Conservation (phyloP, 164 flowering plant species). For the Magnolia officinalis region DNA sequence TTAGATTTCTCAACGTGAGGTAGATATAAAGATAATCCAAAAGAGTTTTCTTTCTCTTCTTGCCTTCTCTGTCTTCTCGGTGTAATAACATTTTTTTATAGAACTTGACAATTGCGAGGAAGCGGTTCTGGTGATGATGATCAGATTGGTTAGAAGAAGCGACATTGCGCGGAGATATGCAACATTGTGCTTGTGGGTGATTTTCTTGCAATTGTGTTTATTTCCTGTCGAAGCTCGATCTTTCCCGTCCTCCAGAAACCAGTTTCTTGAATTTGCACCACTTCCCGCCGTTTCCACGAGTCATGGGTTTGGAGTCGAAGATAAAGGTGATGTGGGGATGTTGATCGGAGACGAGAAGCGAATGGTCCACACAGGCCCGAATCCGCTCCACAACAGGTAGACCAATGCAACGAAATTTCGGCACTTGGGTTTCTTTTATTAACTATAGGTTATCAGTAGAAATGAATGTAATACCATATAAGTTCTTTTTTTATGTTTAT, state of each 20-base stretch:
- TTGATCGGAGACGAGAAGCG: constrained; percentile 59
- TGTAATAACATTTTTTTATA: not conserved
- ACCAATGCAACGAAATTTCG: not conserved
- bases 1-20: not conserved
- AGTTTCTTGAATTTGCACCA: constrained; percentile 13
- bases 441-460: not conserved
- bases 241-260: constrained; percentile 19
- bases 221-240: constrained; percentile 7
- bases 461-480: not conserved
- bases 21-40: not conserved
- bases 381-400: constrained; percentile 67
- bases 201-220: constrained; percentile 22
- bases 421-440: not conserved
- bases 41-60: not conserved
- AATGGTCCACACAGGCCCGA: constrained; percentile 62
- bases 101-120: not conserved
- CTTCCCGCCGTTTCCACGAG: constrained; percentile 20
- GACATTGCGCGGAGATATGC: constrained; percentile 1
- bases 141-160: not conserved
- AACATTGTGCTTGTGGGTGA: constrained; percentile 30
- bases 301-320: not conserved
- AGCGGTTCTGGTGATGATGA: not conserved
- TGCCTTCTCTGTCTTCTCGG: not conserved
- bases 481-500: not conserved
- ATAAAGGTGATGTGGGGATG: constrained; percentile 6